phyloP scores from a whole-genome alignment of 202 grass and related monocot species.

The Schoenoplectus tabernaemontani region DNA sequence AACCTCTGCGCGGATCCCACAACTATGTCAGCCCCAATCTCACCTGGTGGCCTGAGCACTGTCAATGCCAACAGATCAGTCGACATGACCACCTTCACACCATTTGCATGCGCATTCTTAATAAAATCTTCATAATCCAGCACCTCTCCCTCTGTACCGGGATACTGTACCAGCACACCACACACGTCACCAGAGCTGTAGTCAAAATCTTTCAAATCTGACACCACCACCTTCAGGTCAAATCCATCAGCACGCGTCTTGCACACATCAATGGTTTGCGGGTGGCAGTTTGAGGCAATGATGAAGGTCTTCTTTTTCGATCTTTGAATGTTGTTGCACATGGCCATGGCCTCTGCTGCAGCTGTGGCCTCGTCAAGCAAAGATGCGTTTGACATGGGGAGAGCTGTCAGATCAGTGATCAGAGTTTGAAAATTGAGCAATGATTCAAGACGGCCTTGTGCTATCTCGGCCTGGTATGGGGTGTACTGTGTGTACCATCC shows the following conservation, averaged over 20 bases:
- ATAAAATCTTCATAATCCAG: conserved; percentile 79
- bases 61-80: conserved; percentile 89
- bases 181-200: conserved; percentile 79
- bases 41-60: conserved; percentile 67
- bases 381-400: conserved; percentile 97
- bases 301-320: conserved; percentile 91
- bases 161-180: conserved; percentile 90
- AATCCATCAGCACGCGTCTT: conserved; percentile 72
- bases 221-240: conserved; percentile 64
- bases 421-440: conserved; percentile 96
- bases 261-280: conserved; percentile 91
- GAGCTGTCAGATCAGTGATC: conserved; percentile 80
- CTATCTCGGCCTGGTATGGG: conserved; percentile 99
- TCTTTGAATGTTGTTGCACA: conserved; percentile 80
- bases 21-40: conserved; percentile 88
- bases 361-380: conserved; percentile 95
- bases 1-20: conserved; percentile 90
- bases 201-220: conserved; percentile 71
- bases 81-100: conserved; percentile 94
- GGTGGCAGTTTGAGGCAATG: conserved; percentile 87
- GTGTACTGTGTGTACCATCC: conserved; percentile 99
- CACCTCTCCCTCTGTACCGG: conserved; percentile 85
- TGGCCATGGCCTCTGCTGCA: conserved; percentile 97
- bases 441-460: conserved; percentile 92
- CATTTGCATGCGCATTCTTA: conserved; percentile 68